Conservation (phyloP, 169 alveolate species). For the Cryptosporidium canis region DNA sequence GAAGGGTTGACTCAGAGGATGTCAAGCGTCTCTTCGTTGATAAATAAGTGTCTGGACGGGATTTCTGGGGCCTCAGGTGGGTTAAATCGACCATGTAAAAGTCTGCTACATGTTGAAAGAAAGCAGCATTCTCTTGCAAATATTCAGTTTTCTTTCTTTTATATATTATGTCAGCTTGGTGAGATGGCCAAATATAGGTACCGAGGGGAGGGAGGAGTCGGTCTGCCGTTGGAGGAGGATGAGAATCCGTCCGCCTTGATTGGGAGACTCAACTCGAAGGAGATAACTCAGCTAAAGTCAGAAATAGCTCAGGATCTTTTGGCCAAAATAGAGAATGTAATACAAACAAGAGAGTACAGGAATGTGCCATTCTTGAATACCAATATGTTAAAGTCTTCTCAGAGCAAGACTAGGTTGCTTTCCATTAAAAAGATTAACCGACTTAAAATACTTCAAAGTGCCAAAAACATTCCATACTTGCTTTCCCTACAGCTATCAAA, state of each 20-base stretch:
- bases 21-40: constrained; percentile 31
- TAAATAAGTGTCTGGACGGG: neutral
- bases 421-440: constrained; percentile 19
- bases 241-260: constrained; percentile 1
- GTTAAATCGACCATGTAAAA: neutral
- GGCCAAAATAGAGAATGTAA: neutral
- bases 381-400: constrained; percentile 46
- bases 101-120: neutral
- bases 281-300: constrained; percentile 25
- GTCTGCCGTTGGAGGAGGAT: neutral
- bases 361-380: constrained; percentile 32
- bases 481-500: constrained; percentile 26
- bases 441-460: constrained; percentile 59
- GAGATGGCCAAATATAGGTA: constrained; percentile 51
- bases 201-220: neutral
- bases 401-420: neutral
- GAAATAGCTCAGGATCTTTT: constrained; percentile 54
- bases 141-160: constrained; percentile 56
- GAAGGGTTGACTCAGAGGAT: constrained; percentile 13
- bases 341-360: constrained; percentile 20
- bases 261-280: constrained; percentile 28
- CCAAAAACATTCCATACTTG: constrained; percentile 61
- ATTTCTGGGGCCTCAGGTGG: neutral
- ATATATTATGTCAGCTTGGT: constrained; percentile 58
- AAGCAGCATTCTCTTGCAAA: constrained; percentile 39